A percentile compares a stretch with the other conserved stretches of the same genome.
Evolutionary conservation across 495 filamentous ascomycete species (phyloP).

Genomic region (Penicillium goetzii): DNA sequence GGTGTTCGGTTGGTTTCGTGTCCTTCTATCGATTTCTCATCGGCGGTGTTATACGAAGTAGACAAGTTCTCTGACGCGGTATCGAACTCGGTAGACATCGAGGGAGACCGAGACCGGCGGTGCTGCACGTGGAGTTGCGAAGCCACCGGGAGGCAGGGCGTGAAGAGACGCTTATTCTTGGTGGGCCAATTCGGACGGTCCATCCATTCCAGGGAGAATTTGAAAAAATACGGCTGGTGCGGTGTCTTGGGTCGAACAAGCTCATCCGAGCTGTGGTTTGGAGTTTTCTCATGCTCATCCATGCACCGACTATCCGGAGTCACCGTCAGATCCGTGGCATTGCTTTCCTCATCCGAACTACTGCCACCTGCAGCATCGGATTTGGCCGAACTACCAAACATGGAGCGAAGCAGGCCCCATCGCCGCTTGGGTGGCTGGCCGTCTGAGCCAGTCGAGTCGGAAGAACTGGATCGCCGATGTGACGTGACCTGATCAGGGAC

Average conservation of each 20-base stretch:
- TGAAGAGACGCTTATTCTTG: constrained; percentile 64
- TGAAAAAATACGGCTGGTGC: constrained; percentile 72
- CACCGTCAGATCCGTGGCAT: constrained; percentile 32
- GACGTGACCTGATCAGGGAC: constrained; percentile 42
- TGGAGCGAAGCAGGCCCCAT: constrained; percentile 71
- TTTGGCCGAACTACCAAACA: constrained; percentile 52
- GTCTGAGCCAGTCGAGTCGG: constrained; percentile 34
- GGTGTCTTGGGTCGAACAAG: constrained; percentile 39
- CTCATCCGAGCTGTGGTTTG: constrained; percentile 33
- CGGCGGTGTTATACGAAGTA: constrained; percentile 23
- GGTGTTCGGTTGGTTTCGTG: constrained; percentile 9
- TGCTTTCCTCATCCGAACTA: constrained; percentile 46
- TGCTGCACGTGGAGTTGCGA: constrained; percentile 56
- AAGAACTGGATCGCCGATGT: constrained; percentile 45
- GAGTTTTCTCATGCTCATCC: constrained; percentile 34
- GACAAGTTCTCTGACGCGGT: constrained; percentile 31
- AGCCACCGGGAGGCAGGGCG: constrained; percentile 76
- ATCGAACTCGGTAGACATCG: constrained; percentile 33
- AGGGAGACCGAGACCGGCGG: constrained; percentile 36
- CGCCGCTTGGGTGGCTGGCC: constrained; percentile 56
- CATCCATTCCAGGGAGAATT: constrained; percentile 78
- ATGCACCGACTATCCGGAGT: constrained; percentile 34
- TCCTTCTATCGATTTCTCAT: constrained; percentile 17
- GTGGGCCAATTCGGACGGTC: constrained; percentile 57
- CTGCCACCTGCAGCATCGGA: constrained; percentile 38